Percentiles rank a stretch among this genome's conserved stretches.
Conservation (phyloP, 768 basidiomycete species). For the Lanmaoa pseudosensibilis region DNA sequence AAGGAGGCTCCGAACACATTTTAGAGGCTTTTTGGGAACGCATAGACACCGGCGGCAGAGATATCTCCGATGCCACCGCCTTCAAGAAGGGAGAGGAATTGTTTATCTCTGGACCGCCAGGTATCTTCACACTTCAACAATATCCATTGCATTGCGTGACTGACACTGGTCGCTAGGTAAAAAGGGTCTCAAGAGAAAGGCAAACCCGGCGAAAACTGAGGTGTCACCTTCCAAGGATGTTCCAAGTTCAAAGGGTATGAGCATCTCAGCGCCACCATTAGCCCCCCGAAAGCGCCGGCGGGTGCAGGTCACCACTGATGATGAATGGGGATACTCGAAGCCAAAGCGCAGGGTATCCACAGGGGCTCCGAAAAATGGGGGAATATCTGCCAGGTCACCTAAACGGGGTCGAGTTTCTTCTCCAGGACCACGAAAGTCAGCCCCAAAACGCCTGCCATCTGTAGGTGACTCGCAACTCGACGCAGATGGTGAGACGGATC, state of each 20-base stretch:
- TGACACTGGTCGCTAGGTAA: conserved; percentile 17
- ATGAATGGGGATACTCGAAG: conserved; percentile 8
- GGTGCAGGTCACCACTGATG: conserved; percentile 3
- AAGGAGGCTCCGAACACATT: conserved; percentile 54
- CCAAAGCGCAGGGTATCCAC: conserved; percentile 14
- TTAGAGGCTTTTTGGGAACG: conserved; percentile 39
- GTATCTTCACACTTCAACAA: conserved; percentile 33
- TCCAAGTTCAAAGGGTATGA: conserved; percentile 6
- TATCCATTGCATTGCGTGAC: neutral
- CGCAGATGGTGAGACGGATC: conserved; percentile 34
- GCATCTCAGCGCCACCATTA: conserved; percentile 21
- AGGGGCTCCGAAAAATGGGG: conserved; percentile 5
- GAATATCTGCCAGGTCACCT: neutral
- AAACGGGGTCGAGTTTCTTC: conserved; percentile 32
- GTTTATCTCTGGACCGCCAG: conserved; percentile 57
- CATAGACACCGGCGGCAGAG: conserved; percentile 40
- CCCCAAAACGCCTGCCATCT: conserved; percentile 22
- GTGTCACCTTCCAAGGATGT: conserved; percentile 7
- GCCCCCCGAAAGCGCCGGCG: conserved; percentile 29
- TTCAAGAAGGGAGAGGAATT: conserved; percentile 60
- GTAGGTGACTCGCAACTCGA: conserved; percentile 32
- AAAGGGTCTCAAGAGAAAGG: conserved; percentile 20
- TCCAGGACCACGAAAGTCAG: conserved; percentile 25
- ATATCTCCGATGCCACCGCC: conserved; percentile 44
- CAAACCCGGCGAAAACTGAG: conserved; percentile 10